Base-by-base conservation (phyloP, 108 stramenopile genomes). In the Pinguiococcus pyrenoidosus region DNA sequence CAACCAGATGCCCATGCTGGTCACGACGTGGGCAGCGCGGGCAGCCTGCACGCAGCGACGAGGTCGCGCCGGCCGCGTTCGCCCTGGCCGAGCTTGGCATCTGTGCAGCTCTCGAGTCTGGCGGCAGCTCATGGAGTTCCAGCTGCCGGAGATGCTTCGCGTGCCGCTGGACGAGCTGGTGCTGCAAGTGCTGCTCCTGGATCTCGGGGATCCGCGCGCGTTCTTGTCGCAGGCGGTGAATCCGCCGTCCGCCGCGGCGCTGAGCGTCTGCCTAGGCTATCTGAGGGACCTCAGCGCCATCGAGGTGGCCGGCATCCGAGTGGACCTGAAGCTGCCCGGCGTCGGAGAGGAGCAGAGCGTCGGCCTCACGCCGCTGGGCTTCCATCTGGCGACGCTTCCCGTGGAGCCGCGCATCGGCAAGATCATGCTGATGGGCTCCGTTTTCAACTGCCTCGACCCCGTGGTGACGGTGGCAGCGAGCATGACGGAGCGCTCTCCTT, bases 31-130 rank as follows among this genome's bases (percentile, higher is more conserved):
- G 83, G 81, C 80, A 8, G 84, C 87, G 38, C 82, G 78, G 44
- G 80, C 85, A 49, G 76, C 79, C 2, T 79, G 82, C 2, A 76
- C 69, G 38, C 92, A 93, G 66, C 72, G 92, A 17, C 59, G 79
- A 35, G 92, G 92, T 17, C 78, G 92, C 32, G 92, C 92, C 7
- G 92, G 90, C 0, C 76, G 90, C n/a, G 88, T 89, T 42, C 66
- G 78, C 18, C 77, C 82, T 12, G 90, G 90, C 21, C 54, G 54
- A 10, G 75, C 75, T 10, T 89, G 75, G 71, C 82, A 84, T 42
- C 41, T 89, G 13, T 51, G 56, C 10, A n/a, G n/a, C n/a, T n/a
- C n/a, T n/a, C n/a, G n/a, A n/a, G 46, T 54, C 18, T 60, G 52
- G 16, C 27, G 42, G 29, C 45, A 41, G 29, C 59, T 64, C 4